phyloP scores from a whole-genome alignment of 2,329 filamentous ascomycete genomes.

The Fusarium foetens region DNA sequence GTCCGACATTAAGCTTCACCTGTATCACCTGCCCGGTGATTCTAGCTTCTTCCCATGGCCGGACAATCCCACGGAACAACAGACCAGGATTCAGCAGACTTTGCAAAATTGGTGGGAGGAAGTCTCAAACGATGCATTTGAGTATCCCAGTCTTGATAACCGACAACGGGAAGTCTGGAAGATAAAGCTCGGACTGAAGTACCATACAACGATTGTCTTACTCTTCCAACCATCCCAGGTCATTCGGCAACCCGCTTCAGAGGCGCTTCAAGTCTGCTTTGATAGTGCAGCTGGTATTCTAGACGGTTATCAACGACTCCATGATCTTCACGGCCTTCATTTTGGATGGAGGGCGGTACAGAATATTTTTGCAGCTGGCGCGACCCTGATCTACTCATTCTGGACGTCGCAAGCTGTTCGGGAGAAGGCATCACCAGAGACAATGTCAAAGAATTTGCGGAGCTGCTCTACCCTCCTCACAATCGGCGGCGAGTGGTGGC shows the following conservation, averaged over 20 bases:
- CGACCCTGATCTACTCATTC: neutral
- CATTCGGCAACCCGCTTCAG: neutral
- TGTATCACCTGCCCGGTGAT: constrained; percentile 17
- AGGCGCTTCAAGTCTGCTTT: neutral
- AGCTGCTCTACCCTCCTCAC: neutral
- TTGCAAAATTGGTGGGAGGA: fast-evolving
- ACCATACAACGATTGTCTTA: neutral
- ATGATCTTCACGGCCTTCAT: neutral
- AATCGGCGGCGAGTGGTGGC: neutral
- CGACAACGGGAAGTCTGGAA: neutral
- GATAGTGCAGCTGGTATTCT: neutral
- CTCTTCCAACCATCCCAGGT: neutral
- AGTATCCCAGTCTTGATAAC: neutral
- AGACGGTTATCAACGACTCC: neutral
- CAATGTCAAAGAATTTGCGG: neutral
- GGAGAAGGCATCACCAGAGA: neutral
- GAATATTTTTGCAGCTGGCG: neutral
- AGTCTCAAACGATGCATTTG: neutral
- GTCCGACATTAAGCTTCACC: neutral
- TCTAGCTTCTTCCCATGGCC: constrained; percentile 28
- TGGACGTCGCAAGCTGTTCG: neutral
- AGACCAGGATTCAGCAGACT: neutral
- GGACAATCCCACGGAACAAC: neutral
- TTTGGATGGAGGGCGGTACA: neutral
- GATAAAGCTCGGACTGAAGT: neutral